Evolutionary conservation across 2,329 filamentous ascomycete species (phyloP), one percentile per base, ranked within the genome.

Genomic region (Alternaria arborescens): DNA sequence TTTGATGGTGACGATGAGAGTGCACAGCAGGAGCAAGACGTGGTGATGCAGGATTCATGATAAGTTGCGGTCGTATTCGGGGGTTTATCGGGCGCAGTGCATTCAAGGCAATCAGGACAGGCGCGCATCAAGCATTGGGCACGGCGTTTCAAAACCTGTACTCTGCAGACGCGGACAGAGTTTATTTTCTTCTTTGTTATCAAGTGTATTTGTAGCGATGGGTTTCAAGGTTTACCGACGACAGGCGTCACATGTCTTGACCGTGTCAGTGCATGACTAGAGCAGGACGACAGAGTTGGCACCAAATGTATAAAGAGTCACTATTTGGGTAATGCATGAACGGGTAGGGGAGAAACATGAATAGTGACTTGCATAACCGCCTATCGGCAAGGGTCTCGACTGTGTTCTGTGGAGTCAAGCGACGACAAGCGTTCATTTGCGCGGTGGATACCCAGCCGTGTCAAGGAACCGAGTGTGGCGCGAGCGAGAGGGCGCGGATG

Each of bases 21-120:
- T 8, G 67, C 63, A 20, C 55, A 59, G 48, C 40, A 59, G 16
- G 69, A 70, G 41, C 58, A 70, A 34, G 76, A 77, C 52, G 67
- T 75, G 36, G 71, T 76, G 42, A 78, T 78, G 76, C 61, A 71
- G 61, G 73, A 74, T 43, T 68, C 64, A 50, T 72, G 62, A 66
- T 10, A 52, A 52, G 56, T 40, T 47, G 54, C 41, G 47, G 43
- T 60, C 55, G 44, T 60, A 52, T 59, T 62, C 47, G 58, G 54
- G 36, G 43, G 65, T 67, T 53, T 26, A 62, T 66, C 64, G 65
- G 66, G 66, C 66, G 66, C 59, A 65, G 42, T 56, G 58, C 59
- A 60, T 64, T 52, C 42, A 47, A 42, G 36, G 36, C 42, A 47
- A 57, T 34, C 16, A 24, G 52, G 57, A 44, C 50, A 34, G 34